A percentile compares a stretch with the other conserved stretches of the same genome.
phyloP scores from a whole-genome alignment of 1,139 yeast genomes.

The Geotrichum citri-aurantii region DNA sequence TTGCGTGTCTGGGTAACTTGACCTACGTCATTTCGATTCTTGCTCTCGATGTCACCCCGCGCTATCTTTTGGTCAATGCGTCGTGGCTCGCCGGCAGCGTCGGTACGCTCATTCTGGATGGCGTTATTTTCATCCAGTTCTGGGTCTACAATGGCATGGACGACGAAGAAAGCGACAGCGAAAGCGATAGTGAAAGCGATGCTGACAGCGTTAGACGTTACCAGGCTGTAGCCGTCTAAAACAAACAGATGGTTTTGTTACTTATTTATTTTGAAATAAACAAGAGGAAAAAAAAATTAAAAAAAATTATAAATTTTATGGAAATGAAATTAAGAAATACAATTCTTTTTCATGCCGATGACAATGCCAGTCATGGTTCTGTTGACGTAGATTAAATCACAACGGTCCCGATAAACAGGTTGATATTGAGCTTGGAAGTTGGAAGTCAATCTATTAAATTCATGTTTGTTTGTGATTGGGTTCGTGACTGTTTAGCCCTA shows the following conservation, averaged over 20 bases:
- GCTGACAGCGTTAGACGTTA: neutral
- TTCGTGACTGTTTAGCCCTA: too few relatives aligned
- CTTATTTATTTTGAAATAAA: neutral
- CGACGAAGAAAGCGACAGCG: constrained; percentile 2
- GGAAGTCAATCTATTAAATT: too few relatives aligned
- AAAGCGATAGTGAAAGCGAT: constrained; percentile 5
- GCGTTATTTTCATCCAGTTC: constrained; percentile 76
- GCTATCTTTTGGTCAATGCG: constrained; percentile 70
- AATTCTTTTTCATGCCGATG: too few relatives aligned
- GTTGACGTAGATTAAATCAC: too few relatives aligned
- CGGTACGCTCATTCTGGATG: constrained; percentile 82
- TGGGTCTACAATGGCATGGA: constrained; percentile 57
- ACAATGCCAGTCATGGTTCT: too few relatives aligned
- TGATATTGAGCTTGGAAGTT: too few relatives aligned
- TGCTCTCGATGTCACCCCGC: constrained; percentile 57
- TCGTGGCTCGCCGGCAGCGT: constrained; percentile 91
- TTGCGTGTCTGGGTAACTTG: constrained; percentile 88
- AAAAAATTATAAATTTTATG: too few relatives aligned
- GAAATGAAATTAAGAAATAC: too few relatives aligned
- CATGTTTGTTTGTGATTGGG: neutral
- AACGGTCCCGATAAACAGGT: too few relatives aligned
- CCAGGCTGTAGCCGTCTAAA: constrained; percentile 7
- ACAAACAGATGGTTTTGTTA: neutral
- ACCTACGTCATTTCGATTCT: constrained; percentile 83
- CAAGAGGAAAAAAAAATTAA: neutral